Evolutionary conservation across 1,139 yeast species (phyloP).

Genomic region (Suhomyces taliae): DNA sequence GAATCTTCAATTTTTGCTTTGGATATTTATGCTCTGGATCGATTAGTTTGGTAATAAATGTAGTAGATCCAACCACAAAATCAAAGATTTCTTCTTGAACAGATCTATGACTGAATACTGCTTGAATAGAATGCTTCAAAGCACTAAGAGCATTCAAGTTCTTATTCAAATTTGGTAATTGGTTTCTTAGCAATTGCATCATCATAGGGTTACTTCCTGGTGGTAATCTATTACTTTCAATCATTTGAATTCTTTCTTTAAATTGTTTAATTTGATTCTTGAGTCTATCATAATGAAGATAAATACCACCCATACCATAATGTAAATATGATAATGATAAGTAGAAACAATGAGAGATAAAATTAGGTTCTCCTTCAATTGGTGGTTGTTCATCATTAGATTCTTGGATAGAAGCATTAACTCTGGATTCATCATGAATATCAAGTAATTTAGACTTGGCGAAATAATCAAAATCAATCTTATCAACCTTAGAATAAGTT

Average conservation of each 20-base stretch:
- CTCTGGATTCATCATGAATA: slow-evolving; percentile 77
- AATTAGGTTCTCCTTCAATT: slow-evolving; percentile 51
- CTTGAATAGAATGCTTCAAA: slow-evolving; percentile 53
- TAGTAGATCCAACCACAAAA: slow-evolving; percentile 71
- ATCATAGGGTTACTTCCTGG: slow-evolving; percentile 33
- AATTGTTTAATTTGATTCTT: slow-evolving; percentile 53
- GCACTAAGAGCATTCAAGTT: slow-evolving; percentile 42
- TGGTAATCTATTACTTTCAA: slow-evolving; percentile 30
- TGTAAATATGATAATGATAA: slow-evolving; percentile 77
- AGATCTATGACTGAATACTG: slow-evolving; percentile 55
- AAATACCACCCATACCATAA: slow-evolving; percentile 85
- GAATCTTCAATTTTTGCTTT: slow-evolving; percentile 51
- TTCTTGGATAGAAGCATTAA: slow-evolving; percentile 73
- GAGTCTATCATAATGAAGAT: slow-evolving; percentile 56
- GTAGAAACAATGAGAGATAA: slow-evolving; percentile 86
- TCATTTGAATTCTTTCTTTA: slow-evolving; percentile 50
- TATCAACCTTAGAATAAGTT: slow-evolving; percentile 61
- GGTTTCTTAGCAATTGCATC: slow-evolving; percentile 31
- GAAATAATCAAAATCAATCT: slow-evolving; percentile 68
- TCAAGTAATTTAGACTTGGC: slow-evolving; percentile 56
- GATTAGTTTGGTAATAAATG: slow-evolving; percentile 67
- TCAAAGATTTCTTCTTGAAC: slow-evolving; percentile 71
- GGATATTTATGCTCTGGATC: slow-evolving; percentile 76
- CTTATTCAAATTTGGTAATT: slow-evolving; percentile 48
- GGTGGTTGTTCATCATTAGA: slow-evolving; percentile 55